A percentile compares a stretch with the other conserved stretches of the same genome.
Evolutionary conservation across 768 basidiomycete species (phyloP).

Genomic region (Psilocybe azurescens): DNA sequence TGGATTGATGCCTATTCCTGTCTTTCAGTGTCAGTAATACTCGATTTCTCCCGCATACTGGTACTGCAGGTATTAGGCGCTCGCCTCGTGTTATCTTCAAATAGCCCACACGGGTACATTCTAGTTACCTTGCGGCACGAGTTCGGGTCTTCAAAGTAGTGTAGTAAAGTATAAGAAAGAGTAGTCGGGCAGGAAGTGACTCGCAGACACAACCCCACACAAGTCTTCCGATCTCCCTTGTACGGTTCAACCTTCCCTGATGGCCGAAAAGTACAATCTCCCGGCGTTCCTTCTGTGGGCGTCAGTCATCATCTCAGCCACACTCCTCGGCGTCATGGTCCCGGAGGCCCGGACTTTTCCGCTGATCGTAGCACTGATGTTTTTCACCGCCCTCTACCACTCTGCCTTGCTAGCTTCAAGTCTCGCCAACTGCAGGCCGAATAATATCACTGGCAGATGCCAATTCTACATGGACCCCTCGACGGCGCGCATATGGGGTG

Average conservation of each 20-base stretch:
- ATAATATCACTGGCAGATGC: neutral
- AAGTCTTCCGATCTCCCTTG: too few species aligned
- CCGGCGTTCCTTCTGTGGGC: neutral
- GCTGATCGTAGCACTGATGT: neutral
- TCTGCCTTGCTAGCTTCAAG: neutral
- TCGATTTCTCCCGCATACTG: too few species aligned
- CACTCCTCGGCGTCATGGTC: neutral
- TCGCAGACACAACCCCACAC: neutral
- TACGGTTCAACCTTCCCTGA: neutral
- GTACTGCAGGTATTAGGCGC: too few species aligned
- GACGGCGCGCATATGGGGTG: neutral
- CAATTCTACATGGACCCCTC: neutral
- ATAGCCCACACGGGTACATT: too few species aligned
- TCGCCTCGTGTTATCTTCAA: too few species aligned
- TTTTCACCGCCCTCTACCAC: constrained; percentile 1
- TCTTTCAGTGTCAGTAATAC: too few species aligned
- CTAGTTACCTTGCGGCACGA: too few species aligned
- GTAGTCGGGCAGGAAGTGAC: neutral
- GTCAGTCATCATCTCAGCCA: neutral
- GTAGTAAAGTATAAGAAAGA: too few species aligned
- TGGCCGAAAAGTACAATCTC: neutral
- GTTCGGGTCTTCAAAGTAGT: too few species aligned
- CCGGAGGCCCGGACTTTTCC: constrained; percentile 1
- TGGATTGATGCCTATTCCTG: too few species aligned
- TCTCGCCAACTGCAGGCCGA: neutral